phyloP scores from a whole-genome alignment of 805 yeast species.

The Saturnispora halmiae region DNA sequence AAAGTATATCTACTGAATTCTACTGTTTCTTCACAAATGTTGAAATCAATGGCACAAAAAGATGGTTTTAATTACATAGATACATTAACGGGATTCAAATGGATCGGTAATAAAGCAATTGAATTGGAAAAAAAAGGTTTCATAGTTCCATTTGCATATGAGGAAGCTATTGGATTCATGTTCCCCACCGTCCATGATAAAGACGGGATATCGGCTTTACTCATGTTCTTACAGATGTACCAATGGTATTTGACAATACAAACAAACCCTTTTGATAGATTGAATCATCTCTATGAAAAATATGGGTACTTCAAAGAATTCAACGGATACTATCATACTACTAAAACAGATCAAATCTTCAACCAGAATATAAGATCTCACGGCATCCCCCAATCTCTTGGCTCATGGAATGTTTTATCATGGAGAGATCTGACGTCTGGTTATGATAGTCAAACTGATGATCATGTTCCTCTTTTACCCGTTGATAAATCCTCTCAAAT shows the following conservation, averaged over 20 bases:
- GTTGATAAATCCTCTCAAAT: constrained; percentile 69
- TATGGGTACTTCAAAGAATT: constrained; percentile 80
- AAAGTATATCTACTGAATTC: constrained; percentile 63
- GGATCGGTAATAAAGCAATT: constrained; percentile 90
- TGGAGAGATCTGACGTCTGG: constrained; percentile 88
- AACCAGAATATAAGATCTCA: constrained; percentile 30
- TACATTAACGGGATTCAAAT: constrained; percentile 91
- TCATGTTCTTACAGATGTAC: constrained; percentile 65
- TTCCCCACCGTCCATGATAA: constrained; percentile 77
- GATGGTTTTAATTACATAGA: constrained; percentile 61
- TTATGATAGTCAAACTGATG: constrained; percentile 58
- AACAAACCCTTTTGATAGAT: constrained; percentile 36
- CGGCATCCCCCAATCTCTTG: constrained; percentile 40
- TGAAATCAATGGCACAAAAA: constrained; percentile 54
- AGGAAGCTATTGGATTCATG: constrained; percentile 96
- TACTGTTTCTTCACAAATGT: constrained; percentile 84
- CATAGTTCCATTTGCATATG: constrained; percentile 80
- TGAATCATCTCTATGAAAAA: constrained; percentile 48
- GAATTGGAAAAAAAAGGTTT: constrained; percentile 57
- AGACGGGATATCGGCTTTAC: constrained; percentile 82
- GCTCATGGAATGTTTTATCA: constrained; percentile 43
- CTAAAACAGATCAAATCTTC: constrained; percentile 48
- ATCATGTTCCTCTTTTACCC: constrained; percentile 57
- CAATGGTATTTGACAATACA: constrained; percentile 37
- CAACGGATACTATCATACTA: constrained; percentile 76